Base-by-base conservation (phyloP, 2,329 filamentous ascomycete species). In the Xylaria sp. region DNA sequence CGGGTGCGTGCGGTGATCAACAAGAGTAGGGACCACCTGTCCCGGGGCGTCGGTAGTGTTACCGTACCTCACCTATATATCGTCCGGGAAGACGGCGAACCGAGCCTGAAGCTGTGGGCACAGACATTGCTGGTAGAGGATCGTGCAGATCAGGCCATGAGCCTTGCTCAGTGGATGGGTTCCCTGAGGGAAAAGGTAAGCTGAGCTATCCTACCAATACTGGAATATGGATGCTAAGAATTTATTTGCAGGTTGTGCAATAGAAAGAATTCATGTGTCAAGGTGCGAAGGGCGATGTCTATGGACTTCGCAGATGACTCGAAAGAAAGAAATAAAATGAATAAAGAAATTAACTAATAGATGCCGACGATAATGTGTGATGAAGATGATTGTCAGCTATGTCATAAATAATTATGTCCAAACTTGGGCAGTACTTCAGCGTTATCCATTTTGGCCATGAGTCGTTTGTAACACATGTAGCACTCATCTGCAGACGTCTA, bases 121-220 rank as follows among this genome's bases (percentile, higher is more conserved):
- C 95, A 97, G 85, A 97, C 96, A 51, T 85, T 98, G 81, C 84
- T 99, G 76, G 92, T 99, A 56, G 96, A 99, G 81, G 96, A 99
- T 81, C 87, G 95, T 73, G 93, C 95, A 64, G 96, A 99, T 79
- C 94, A 97, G 83, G 92, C 94, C 59, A 90, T 97, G 82, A 97
- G 94, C 79, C 90, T 96, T 77, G 91, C 91, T 75, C 95, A 98
- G 82, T 99, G 94, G 91, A 91, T 98, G 85, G 94, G 93, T 65
- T 90, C 89, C 76, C 82, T 99, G 81, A 88, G 95, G 81, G 96
- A 98, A 86, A 99, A 98, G 93, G 96, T 97, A 69, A 76, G 77
- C 73, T 77, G 63, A 75, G 68, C 36, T 48, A 68, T 61, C 59
- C 20, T 40, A 62, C 44, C 44, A 59, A 49, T 44, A 59, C 58